Base-by-base conservation (phyloP, 352 stramenopile species). In the Thalassiosira livingstoniorum region DNA sequence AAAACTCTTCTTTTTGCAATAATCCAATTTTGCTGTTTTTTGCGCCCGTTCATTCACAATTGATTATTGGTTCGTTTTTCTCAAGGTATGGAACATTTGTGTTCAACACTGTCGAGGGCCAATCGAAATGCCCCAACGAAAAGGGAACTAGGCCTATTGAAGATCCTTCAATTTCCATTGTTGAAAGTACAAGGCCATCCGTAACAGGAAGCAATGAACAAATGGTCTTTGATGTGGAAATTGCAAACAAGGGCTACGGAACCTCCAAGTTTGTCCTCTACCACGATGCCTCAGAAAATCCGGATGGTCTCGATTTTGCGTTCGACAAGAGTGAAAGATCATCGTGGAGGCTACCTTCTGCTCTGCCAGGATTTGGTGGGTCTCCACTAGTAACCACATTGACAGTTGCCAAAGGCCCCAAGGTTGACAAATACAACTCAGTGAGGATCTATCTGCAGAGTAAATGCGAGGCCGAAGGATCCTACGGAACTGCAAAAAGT, bases 121-220 rank as follows among this genome's bases (percentile, higher is more conserved):
- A 37, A 71, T 71, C 63, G 4, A 71, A 71, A 37, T 71, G 63
- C 35, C 63, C 63, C 11, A 21, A 71, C 25, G 63, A 71, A 60
- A 32, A 39, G 4, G 37, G 37, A 4, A 71, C 63, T 15, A n/a
- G 21, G 4, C 39, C 63, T 10, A 27, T 71, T 13, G 63, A 71
- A 23, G 29, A 61, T 5, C 63, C 63, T 61, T 61, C 10, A 21
- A 10, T 65, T n/a, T n/a, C 23, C 3, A n/a, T 65, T 10, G 5
- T 65, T 23, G 23, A 35, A 31, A 10, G 3, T 23, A 18, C 10
- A 51, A 51, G 18, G 10, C 57, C 57, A 37, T 4, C 4, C n/a
- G 31, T 65, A n/a, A n/a, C n/a, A n/a, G n/a, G n/a, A 42, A n/a
- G n/a, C n/a, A 29, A 65, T n/a, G 25, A 65, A 31, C 27, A 7